Base-by-base conservation (phyloP, 805 yeast genomes). In the Wickerhamomyces queroliae region DNA sequence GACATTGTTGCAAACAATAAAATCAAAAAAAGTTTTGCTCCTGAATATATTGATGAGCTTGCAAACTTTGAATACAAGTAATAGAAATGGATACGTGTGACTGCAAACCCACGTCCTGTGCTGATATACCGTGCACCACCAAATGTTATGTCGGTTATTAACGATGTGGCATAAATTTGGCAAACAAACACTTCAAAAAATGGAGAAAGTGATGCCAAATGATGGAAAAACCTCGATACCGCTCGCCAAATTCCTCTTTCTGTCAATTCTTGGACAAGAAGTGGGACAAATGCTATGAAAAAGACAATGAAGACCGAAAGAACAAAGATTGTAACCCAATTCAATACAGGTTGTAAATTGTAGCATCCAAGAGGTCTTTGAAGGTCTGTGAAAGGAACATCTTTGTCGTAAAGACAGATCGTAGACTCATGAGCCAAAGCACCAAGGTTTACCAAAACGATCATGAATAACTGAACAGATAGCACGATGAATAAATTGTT, bases 101-200 rank as follows among this genome's bases (percentile, higher is more conserved):
- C 87, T 2, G 98, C 96, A 67, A 90, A 85, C 1, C 96, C 95
- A 63, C 98, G 69, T 2, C 98, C 98, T 2, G 97, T 88, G 10
- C 95, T 80, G 46, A 91, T 83, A 56, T 91, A 91, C 39, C 79
- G 73, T 1, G 98, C 98, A 35, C 95, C 95, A 4, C 98, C 98
- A 63, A 84, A 82, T 1, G 89, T 72, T 36, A 91, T 68, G 60
- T 90, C 93, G 37, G 77, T 76, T 35, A 77, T 63, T 49, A 91
- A 66, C 1, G 96, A 74, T 50, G 78, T 76, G 4, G 97, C 85
- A 58, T 91, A 91, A 8, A 90, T 83, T 61, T 90, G 96, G 59
- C 97, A 88, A 8, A 87, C 96, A 63, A 91, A 89, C 7, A 91
- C 97, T 59, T 91, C 98, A 63, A 91, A 91, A 39, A 90, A 63